Conservation (phyloP, 129 eudicot genomes). For the Solidago caesia region DNA sequence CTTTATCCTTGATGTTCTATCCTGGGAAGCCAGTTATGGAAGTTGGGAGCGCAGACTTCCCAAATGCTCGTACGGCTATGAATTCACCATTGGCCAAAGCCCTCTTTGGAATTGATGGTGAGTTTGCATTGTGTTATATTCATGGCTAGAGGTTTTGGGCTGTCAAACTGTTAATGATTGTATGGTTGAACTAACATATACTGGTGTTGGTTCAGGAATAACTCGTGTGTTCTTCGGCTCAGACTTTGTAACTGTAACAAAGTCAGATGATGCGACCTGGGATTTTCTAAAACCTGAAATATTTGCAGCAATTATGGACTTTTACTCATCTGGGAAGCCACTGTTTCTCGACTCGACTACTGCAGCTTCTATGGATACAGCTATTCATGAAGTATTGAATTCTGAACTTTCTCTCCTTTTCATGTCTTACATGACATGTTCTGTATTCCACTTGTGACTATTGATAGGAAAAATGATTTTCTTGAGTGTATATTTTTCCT, state of each 20-base stretch:
- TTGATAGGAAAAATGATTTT: neutral
- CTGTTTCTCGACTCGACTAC: slow-evolving; percentile 69
- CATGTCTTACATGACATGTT: neutral
- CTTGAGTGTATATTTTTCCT: slow-evolving; percentile 4
- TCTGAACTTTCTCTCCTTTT: neutral
- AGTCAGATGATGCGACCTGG: slow-evolving; percentile 86
- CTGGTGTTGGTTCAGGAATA: slow-evolving; percentile 49
- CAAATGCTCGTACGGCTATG: slow-evolving; percentile 95
- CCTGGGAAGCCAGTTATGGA: slow-evolving; percentile 98
- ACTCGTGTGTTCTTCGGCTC: slow-evolving; percentile 97
- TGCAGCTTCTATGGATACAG: slow-evolving; percentile 93
- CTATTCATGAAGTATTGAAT: slow-evolving; percentile 63
- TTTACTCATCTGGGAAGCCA: slow-evolving; percentile 90
- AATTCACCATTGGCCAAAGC: slow-evolving; percentile 82
- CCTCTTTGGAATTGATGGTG: slow-evolving; percentile 86
- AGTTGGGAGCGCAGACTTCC: slow-evolving; percentile 90
- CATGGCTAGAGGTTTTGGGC: neutral
- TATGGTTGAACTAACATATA: slow-evolving; percentile 6
- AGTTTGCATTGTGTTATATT: slow-evolving; percentile 19
- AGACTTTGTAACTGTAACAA: slow-evolving; percentile 89
- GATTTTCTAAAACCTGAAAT: slow-evolving; percentile 87
- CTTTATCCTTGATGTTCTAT: slow-evolving; percentile 82
- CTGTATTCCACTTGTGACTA: neutral
- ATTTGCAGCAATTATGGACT: slow-evolving; percentile 97
- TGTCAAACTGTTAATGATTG: neutral